Evolutionary conservation across 352 stramenopile genomes (phyloP).

Genomic region (Peronospora farinosa): DNA sequence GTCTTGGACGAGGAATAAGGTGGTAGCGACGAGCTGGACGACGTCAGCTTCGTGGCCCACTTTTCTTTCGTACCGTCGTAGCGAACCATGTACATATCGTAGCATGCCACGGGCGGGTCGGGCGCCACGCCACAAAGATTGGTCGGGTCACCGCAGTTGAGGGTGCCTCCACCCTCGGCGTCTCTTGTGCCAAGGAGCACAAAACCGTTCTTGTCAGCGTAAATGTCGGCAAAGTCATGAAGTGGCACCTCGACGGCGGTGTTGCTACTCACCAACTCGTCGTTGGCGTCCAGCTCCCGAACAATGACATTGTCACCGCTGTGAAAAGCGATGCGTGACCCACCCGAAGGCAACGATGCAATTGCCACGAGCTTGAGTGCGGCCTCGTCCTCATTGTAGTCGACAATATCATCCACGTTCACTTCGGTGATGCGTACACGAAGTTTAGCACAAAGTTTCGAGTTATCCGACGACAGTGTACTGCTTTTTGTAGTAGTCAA

Average conservation of each 20-base stretch:
- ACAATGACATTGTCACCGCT: conserved; percentile 44
- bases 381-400: conserved; percentile 46
- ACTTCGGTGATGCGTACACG: conserved; percentile 39
- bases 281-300: conserved; percentile 39
- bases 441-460: conserved; percentile 39
- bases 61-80: conserved; percentile 44
- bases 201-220: conserved; percentile 50
- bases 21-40: conserved; percentile 40
- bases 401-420: conserved; percentile 29
- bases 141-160: conserved; percentile 50
- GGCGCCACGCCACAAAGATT: conserved; percentile 45
- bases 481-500: background rate
- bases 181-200: conserved; percentile 46
- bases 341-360: conserved; percentile 36
- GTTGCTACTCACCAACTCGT: conserved; percentile 39
- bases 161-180: conserved; percentile 43
- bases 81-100: conserved; percentile 56
- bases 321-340: conserved; percentile 46
- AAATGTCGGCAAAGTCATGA: conserved; percentile 50
- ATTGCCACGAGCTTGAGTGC: conserved; percentile 39
- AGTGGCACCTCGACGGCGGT: conserved; percentile 32
- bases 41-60: conserved; percentile 54
- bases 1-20: conserved; percentile 47
- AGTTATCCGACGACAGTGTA: conserved; percentile 6
- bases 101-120: conserved; percentile 37